Evolutionary conservation across 257 asterid genomes (phyloP).

Genomic region (Nicotiana obtusifolia): DNA sequence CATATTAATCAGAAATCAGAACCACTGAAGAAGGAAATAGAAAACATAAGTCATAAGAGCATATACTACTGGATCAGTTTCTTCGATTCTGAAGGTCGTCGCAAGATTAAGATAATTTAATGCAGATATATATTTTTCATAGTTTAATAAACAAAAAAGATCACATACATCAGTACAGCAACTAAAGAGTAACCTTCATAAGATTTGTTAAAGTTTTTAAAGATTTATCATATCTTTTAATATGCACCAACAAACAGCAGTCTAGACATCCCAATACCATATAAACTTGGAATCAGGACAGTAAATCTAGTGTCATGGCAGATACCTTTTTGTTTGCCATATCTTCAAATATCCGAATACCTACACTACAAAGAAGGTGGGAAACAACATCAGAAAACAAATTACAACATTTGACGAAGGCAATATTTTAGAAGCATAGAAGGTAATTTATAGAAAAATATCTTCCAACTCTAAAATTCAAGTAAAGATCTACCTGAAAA

Average conservation of each 20-base stretch:
- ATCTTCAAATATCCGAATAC: constrained; percentile 96
- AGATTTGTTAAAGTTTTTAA: background rate
- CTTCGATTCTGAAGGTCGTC: background rate
- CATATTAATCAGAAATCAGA: background rate
- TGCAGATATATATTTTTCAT: background rate
- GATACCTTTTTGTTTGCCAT: constrained; percentile 67
- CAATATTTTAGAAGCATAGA: background rate
- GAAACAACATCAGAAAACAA: constrained; percentile 12
- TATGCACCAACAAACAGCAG: constrained; percentile 2
- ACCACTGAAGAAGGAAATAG: background rate
- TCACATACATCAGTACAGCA: background rate
- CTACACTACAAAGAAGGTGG: constrained; percentile 40
- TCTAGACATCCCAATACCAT: background rate
- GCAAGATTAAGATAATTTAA: background rate
- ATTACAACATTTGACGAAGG: background rate
- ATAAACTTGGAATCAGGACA: background rate
- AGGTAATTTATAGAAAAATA: background rate
- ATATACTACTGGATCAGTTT: background rate
- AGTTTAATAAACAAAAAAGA: background rate
- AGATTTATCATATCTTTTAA: background rate
- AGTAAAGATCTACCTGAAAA: background rate
- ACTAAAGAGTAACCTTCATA: background rate
- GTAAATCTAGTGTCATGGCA: background rate
- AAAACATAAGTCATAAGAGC: background rate
- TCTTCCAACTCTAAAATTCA: background rate